Conservation (phyloP, 768 basidiomycete genomes). For the Lentinula raphanica region DNA sequence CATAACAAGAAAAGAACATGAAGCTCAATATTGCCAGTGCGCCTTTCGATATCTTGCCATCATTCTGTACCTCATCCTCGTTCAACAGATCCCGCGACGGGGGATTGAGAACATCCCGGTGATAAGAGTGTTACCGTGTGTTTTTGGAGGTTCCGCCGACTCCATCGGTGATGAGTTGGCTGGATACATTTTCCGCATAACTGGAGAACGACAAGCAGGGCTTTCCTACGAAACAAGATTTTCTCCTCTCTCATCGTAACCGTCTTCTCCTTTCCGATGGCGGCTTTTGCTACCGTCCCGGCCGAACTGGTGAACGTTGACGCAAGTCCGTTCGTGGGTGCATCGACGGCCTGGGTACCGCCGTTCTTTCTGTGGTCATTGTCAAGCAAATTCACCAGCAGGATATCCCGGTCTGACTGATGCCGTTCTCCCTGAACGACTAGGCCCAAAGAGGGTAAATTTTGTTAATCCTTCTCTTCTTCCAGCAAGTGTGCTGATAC, state of each 20-base stretch:
- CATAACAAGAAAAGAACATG: conserved; percentile 48
- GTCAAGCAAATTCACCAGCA: conserved; percentile 94
- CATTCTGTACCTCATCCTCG: conserved; percentile 14
- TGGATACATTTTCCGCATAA: conserved; percentile 95
- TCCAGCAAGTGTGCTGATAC: not conserved
- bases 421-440: conserved; percentile 85
- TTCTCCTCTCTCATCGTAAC: conserved; percentile 91
- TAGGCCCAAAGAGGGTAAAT: conserved; percentile 93
- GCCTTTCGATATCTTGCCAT: conserved; percentile 24
- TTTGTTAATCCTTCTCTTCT: conserved; percentile 27
- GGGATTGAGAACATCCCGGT: conserved; percentile 94
- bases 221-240: conserved; percentile 99
- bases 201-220: conserved; percentile 99
- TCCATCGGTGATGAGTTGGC: conserved; percentile 92
- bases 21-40: conserved; percentile 97
- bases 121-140: conserved; percentile 87
- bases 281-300: conserved; percentile 94
- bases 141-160: conserved; percentile 95
- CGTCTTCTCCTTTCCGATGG: conserved; percentile 90
- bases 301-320: conserved; percentile 92
- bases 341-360: conserved; percentile 95
- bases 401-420: conserved; percentile 93
- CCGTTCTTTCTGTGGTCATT: conserved; percentile 88
- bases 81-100: conserved; percentile 84
- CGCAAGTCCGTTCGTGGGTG: conserved; percentile 98